Evolutionary conservation across 2,329 filamentous ascomycete genomes (phyloP), one percentile per base, ranked within the genome.

Genomic region (Emmonsia crescens): DNA sequence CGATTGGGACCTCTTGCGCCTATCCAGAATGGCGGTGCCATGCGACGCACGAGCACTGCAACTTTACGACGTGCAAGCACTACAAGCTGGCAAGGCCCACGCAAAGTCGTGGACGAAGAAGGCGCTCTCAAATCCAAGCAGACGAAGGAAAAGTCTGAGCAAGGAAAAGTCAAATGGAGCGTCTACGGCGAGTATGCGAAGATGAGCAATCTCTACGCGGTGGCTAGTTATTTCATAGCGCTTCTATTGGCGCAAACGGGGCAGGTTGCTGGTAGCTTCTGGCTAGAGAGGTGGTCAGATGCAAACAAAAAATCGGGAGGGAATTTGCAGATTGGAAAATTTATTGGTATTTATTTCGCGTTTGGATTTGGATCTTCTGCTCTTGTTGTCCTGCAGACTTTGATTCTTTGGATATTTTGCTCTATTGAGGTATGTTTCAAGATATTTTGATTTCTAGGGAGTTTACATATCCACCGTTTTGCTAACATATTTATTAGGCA

Each of bases 401-500:
- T 99, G 68, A 91, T 99, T 66, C 81, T 99, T 33, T 99, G 94
- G 94, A 97, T 99, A 67, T 97, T 99, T 78, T 99, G 95, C 78
- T 97, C 94, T 4, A 99, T 99, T 65, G 94, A 99, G 83, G 88
- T 90, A 79, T 70, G 80, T 73, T 60, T 57, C 31, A 5, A 27
- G 36, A 38, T 8, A 40, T 54, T 60, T 49, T 57, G 21, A 38
- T 29, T 58, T 57, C 60, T 61, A 12, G 31, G 58, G 59, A n/a
- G n/a, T 31, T 36, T 42, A 51, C 14, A 51, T 5, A 14, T 19
- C 14, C 29, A 16, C 52, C 24, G 9, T 33, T 54, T 31, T 54
- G 16, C 60, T 65, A 59, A 67, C 63, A 2, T 46, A 68, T 57
- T 55, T 61, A 62, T 36, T 57, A 90, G 85, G 94, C 94, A 58